phyloP scores from a whole-genome alignment of 345 rosid genomes.

The Corchorus capsularis region DNA sequence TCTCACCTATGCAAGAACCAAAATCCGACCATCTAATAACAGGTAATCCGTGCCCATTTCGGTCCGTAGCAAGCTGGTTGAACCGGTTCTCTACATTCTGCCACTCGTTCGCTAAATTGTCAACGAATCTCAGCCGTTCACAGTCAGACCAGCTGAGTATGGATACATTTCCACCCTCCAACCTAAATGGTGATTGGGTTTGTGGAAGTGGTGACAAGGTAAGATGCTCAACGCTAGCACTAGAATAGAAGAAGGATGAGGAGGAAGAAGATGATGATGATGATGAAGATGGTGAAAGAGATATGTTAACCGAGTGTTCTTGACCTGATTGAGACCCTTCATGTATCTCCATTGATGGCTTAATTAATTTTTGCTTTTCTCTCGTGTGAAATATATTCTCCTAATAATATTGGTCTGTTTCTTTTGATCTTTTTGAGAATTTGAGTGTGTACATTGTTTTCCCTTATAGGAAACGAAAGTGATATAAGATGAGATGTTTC shows the following conservation, averaged over 20 bases:
- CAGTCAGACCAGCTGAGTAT: background rate
- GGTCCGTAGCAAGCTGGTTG: conserved; percentile 30
- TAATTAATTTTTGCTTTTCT: no score
- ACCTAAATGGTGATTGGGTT: background rate
- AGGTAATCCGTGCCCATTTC: conserved; percentile 23
- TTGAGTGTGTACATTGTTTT: background rate
- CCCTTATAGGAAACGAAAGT: conserved; percentile 4
- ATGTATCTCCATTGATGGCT: conserved; percentile 1
- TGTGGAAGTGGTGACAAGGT: conserved; percentile 17
- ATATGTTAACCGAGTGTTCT: background rate
- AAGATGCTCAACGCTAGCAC: conserved; percentile 23
- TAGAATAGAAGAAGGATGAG: conserved; percentile 24
- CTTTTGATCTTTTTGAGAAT: background rate
- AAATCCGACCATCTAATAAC: conserved; percentile 48
- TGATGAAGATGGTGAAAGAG: conserved; percentile 20
- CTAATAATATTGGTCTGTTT: background rate
- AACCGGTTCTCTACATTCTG: conserved; percentile 40
- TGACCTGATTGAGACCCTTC: background rate
- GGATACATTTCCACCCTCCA: conserved; percentile 12
- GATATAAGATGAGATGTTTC: background rate
- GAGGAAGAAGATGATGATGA: conserved; percentile 9
- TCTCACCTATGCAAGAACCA: conserved; percentile 45
- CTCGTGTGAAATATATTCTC: background rate
- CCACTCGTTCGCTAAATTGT: conserved; percentile 35
- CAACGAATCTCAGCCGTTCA: conserved; percentile 39